These are phyloP conservation scores for Agrocybe praecox DNA, from an alignment of 768 basidiomycete species.

Conservation along the genomic window DNA sequence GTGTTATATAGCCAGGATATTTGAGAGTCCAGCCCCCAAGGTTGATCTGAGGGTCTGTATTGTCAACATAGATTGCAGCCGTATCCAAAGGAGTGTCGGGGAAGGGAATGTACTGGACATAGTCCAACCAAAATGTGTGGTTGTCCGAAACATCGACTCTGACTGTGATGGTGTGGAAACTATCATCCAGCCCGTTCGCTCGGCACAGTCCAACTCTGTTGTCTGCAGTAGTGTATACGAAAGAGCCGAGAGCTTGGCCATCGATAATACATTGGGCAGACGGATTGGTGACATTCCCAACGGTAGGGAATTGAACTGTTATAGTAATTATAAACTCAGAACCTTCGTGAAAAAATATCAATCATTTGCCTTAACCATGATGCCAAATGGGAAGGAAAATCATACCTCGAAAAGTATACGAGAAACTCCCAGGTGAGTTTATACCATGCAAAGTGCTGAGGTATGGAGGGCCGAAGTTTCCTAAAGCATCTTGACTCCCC, in stretches of 20 bases:
- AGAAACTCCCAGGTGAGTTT: constrained; percentile 12
- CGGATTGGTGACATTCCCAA: constrained; percentile 17
- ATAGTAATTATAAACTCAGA: constrained; percentile 18
- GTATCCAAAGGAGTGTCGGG: constrained; percentile 12
- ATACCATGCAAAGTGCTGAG: constrained; percentile 19
- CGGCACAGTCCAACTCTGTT: constrained; percentile 26
- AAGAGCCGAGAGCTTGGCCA: constrained; percentile 14
- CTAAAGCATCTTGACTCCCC: constrained; percentile 15
- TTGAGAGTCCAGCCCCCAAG: constrained; percentile 21
- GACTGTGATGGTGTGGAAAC: constrained; percentile 24
- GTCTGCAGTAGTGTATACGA: constrained; percentile 2
- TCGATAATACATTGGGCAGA: constrained; percentile 30
- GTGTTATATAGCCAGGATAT: constrained; percentile 2
- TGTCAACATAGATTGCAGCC: constrained; percentile 11
- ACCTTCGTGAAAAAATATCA: constrained; percentile 4
- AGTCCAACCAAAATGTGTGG: constrained; percentile 32
- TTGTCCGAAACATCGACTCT: constrained; percentile 15
- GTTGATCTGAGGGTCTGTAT: constrained; percentile 19
- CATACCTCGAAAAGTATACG: constrained; percentile 14
- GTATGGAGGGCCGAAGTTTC: constrained; percentile 20
- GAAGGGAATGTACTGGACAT: constrained; percentile 24
- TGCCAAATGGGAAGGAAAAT: no score
- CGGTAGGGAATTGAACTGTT: constrained; percentile 14
- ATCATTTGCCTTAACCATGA: background rate
- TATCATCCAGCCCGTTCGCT: constrained; percentile 13